Base-by-base conservation (phyloP, 2,329 filamentous ascomycete genomes). In the Acephala macrosclerotiorum region DNA sequence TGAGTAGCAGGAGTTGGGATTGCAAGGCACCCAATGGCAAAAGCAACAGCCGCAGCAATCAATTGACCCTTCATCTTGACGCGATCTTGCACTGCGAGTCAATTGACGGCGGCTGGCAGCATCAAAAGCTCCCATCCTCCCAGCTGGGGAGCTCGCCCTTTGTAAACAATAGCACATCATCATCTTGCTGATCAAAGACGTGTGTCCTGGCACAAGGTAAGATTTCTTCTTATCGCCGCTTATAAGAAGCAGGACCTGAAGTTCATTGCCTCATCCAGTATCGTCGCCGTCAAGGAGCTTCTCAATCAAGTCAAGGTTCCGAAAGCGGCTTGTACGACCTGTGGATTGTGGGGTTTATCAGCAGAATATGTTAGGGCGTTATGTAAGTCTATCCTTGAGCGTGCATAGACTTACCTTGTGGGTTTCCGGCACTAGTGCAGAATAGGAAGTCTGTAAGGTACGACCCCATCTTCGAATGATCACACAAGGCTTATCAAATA, bases 1-100 rank as follows among this genome's bases (percentile, higher is more conserved):
- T 67, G 62, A 38, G 58, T 64, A 6, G 29, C 33, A 22, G 58
- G 60, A 40, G 69, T 62, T 40, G 69, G 69, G 58, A 62, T 35
- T 36, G 68, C 66, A 36, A 36, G 29, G 55, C 55, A 57, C n/a
- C 29, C 29, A 35, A 40, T n/a, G 7, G 8, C 35, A 11, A 57
- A 57, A 12, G 55, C 55, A 22, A 57, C 33, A 6, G 22, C 18
- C 4, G 49, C 49, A 16, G 49, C 49, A 53, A 53, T 53, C 49
- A 53, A 53, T 53, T 53, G 49, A 29, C 49, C 7, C 49, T 53
- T 53, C 49, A 53, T 53, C 49, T 53, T 29, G 49, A 26, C 25
- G 22, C 49, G 26, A 53, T 53, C 29, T 22, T 5, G 12, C 11
- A 14, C 1, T 26, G 14, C 12, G 12, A 53, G 49, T 53, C 49